phyloP scores from a whole-genome alignment of 352 stramenopile species.

The Lagenidium giganteum region DNA sequence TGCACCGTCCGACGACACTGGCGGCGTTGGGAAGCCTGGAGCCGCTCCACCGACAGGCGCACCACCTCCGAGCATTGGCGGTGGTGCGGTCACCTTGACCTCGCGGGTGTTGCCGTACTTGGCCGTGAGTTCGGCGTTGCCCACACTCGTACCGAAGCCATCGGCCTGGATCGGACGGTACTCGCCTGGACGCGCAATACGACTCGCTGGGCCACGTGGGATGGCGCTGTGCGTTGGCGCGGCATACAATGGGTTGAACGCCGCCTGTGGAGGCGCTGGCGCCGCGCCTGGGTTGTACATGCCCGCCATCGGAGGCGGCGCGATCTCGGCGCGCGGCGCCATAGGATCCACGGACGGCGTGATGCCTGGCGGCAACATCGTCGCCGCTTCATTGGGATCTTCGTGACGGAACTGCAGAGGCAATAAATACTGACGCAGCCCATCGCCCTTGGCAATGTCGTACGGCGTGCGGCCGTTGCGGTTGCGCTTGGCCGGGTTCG shows the following conservation, averaged over 20 bases:
- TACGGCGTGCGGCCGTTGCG: constrained; percentile 74
- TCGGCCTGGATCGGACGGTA: constrained; percentile 85
- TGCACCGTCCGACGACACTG: constrained; percentile 17
- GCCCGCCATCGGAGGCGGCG: constrained; percentile 52
- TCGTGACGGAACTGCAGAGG: constrained; percentile 87
- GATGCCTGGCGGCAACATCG: constrained; percentile 69
- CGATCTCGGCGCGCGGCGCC: constrained; percentile 54
- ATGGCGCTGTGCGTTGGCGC: constrained; percentile 80
- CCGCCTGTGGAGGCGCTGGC: constrained; percentile 9
- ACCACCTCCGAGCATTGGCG: constrained; percentile 30
- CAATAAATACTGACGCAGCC: constrained; percentile 79
- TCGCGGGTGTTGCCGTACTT: constrained; percentile 87
- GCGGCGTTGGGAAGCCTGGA: constrained; percentile 5
- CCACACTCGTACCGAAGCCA: constrained; percentile 85
- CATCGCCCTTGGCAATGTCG: constrained; percentile 81
- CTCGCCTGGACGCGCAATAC: constrained; percentile 60
- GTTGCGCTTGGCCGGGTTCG: constrained; percentile 79
- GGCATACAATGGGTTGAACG: constrained; percentile 67
- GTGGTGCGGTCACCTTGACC: constrained; percentile 72
- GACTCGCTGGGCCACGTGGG: constrained; percentile 39
- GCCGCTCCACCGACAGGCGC: constrained; percentile 1
- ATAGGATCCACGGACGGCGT: constrained; percentile 65
- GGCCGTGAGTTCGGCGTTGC: constrained; percentile 82
- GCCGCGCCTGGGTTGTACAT: constrained; percentile 32
- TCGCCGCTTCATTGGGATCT: constrained; percentile 51